These are phyloP conservation scores for Ogataea thermomethanolica DNA, from an alignment of 805 yeast species.

Conservation along the genomic window DNA sequence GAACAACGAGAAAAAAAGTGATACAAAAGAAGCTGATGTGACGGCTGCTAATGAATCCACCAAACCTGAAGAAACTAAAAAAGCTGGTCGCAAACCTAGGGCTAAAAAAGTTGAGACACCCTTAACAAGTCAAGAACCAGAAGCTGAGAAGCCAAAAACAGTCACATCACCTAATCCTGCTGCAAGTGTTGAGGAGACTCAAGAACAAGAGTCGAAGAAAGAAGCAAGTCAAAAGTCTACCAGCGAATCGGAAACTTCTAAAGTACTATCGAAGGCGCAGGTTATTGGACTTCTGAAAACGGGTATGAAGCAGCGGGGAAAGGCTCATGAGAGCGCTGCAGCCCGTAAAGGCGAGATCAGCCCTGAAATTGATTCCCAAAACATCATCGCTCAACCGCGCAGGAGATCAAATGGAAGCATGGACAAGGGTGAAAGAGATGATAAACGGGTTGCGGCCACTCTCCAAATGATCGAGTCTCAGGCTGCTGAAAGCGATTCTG, in stretches of 20 bases:
- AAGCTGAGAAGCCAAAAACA: neutral
- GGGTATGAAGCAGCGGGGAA: conserved; percentile 25
- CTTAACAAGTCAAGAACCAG: neutral
- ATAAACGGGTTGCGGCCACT: conserved; percentile 8
- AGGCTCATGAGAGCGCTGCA: conserved; percentile 26
- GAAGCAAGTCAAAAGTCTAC: neutral
- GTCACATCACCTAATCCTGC: neutral
- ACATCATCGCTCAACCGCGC: conserved; percentile 20
- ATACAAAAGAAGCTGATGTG: neutral
- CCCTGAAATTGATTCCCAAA: conserved; percentile 23
- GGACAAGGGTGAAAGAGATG: neutral
- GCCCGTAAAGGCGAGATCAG: conserved; percentile 24
- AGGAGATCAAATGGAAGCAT: conserved; percentile 9
- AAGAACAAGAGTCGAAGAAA: neutral
- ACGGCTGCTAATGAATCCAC: neutral
- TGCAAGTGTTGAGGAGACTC: too few relatives aligned
- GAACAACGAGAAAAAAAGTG: neutral
- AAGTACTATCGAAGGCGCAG: conserved; percentile 12
- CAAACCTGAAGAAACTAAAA: conserved; percentile 1
- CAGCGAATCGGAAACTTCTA: neutral
- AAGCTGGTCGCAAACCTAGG: conserved; percentile 2
- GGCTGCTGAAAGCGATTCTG: conserved; percentile 17
- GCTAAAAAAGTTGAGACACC: conserved; percentile 1
- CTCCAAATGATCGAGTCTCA: conserved; percentile 5
- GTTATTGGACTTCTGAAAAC: conserved; percentile 18